These are phyloP conservation scores for Pseudogymnoascus sp. DNA, from an alignment of 2,329 filamentous ascomycete genomes.

Conservation along the genomic window DNA sequence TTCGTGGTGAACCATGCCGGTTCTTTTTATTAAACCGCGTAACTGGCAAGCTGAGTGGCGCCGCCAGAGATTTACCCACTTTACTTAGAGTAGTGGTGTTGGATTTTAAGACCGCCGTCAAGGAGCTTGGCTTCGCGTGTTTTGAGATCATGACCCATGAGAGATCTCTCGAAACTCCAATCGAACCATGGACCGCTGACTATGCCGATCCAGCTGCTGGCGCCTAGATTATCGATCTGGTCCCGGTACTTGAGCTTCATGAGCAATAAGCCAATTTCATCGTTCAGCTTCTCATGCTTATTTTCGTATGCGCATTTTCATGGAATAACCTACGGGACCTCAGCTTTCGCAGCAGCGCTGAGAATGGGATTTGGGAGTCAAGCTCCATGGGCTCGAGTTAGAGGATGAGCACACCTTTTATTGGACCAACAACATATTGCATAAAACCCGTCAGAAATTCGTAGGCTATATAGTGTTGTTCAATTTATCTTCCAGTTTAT, in stretches of 20 bases:
- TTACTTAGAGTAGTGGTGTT: conserved; percentile 40
- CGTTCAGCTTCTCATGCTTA: conserved; percentile 22
- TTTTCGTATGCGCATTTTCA: conserved; percentile 35
- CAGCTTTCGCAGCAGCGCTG: conserved; percentile 41
- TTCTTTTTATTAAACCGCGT: too few relatives aligned
- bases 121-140: conserved; percentile 36
- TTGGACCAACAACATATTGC: background rate
- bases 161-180: conserved; percentile 33
- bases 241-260: conserved; percentile 18
- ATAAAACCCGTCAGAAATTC: background rate
- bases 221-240: conserved; percentile 33
- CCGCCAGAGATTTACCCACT: conserved; percentile 45
- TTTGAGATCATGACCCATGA: conserved; percentile 41
- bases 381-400: conserved; percentile 12
- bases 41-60: conserved; percentile 35
- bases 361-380: conserved; percentile 35
- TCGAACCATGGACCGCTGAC: conserved; percentile 45
- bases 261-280: conserved; percentile 24
- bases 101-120: conserved; percentile 40
- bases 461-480: background rate
- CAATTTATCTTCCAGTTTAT: background rate
- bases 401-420: conserved; percentile 35
- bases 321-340: conserved; percentile 43
- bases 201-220: conserved; percentile 31
- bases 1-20: too few relatives aligned